A percentile compares a stretch with the other conserved stretches of the same genome.
phyloP scores from a whole-genome alignment of 73 alveolate genomes.

The Uronychia binucleata region DNA sequence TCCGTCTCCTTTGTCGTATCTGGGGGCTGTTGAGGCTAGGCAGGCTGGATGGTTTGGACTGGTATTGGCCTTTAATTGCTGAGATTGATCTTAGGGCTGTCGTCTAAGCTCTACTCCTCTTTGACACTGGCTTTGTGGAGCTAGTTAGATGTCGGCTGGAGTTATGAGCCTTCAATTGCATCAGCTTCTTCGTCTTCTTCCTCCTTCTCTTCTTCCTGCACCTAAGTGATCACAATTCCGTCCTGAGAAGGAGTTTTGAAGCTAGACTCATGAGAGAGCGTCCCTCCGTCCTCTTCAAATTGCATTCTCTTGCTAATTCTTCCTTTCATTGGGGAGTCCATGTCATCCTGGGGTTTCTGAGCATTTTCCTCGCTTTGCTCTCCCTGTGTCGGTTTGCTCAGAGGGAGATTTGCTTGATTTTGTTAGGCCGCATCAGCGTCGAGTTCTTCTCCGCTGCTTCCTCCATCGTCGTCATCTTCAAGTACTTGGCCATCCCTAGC shows the following conservation, averaged over 20 bases:
- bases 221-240: neutral
- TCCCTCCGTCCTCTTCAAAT: no score
- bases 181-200: neutral
- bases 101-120: no score
- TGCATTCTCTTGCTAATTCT: no score
- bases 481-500: neutral
- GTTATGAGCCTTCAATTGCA: neutral
- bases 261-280: no score
- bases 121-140: neutral
- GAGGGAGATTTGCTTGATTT: neutral
- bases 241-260: neutral
- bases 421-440: neutral
- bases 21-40: no score
- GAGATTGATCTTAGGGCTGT: no score
- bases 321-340: no score
- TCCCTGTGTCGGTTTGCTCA: neutral
- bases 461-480: neutral
- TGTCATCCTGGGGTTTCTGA: neutral
- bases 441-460: neutral
- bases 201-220: neutral
- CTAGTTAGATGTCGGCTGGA: neutral
- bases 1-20: neutral
- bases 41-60: no score
- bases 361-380: neutral
- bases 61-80: no score